Percentiles rank a stretch among this genome's conserved stretches.
Conservation (phyloP, 2,329 filamentous ascomycete genomes). For the Trichothecium roseum region DNA sequence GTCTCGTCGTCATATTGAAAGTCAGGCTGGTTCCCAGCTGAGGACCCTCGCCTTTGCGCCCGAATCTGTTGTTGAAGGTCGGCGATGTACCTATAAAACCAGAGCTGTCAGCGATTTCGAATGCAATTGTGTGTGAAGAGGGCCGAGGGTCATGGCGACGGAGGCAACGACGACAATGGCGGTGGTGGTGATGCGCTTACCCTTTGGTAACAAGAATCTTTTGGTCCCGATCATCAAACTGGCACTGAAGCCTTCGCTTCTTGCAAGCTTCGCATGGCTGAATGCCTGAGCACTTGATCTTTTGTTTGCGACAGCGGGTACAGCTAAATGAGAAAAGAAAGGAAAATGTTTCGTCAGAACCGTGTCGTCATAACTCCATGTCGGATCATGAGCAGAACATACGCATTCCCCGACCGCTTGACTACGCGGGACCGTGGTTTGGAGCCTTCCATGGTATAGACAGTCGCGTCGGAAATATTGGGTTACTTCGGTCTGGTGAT, state of each 20-base stretch:
- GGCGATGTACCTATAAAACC: slow-evolving; percentile 18
- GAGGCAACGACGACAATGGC: slow-evolving; percentile 7
- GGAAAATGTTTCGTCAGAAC: too few relatives aligned
- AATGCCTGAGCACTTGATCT: slow-evolving; percentile 21
- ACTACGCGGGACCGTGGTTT: too few relatives aligned
- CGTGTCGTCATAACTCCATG: too few relatives aligned
- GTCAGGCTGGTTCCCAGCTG: slow-evolving; percentile 8
- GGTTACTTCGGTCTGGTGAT: too few relatives aligned
- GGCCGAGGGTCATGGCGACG: slow-evolving; percentile 7
- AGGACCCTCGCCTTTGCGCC: too few relatives aligned
- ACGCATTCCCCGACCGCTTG: too few relatives aligned
- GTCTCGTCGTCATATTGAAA: slow-evolving; percentile 4
- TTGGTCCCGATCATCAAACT: slow-evolving; percentile 30
- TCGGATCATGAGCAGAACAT: too few relatives aligned
- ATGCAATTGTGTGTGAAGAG: too few relatives aligned
- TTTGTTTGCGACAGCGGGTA: slow-evolving; percentile 19
- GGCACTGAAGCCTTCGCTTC: slow-evolving; percentile 19
- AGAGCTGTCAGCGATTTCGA: slow-evolving; percentile 3
- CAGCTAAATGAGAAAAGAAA: slow-evolving; percentile 8
- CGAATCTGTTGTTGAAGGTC: slow-evolving; percentile 18
- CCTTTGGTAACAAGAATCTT: slow-evolving; percentile 37
- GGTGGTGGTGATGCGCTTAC: too few relatives aligned
- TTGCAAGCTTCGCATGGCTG: slow-evolving; percentile 21
- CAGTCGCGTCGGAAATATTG: too few relatives aligned
- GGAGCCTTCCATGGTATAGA: too few relatives aligned